Evolutionary conservation across 1,139 yeast genomes (phyloP).

Genomic region (Geotrichum citri-aurantii): DNA sequence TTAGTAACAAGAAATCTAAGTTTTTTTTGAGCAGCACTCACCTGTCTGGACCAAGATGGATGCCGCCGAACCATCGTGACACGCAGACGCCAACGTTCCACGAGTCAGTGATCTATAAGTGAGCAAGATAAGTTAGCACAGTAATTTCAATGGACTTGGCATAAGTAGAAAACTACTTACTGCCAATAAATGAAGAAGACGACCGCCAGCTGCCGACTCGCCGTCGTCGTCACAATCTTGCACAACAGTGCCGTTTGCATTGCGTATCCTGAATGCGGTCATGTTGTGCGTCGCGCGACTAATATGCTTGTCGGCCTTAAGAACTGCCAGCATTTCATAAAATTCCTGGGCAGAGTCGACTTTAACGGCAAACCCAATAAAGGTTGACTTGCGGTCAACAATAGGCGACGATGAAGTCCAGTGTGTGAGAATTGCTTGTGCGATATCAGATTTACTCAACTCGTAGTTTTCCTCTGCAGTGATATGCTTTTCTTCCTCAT

Average conservation of each 20-base stretch:
- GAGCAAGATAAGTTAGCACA: not conserved
- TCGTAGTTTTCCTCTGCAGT: conserved; percentile 19
- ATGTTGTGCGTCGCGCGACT: conserved; percentile 72
- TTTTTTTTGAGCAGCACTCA: conserved; percentile 14
- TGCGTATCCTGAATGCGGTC: conserved; percentile 74
- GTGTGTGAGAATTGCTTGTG: conserved; percentile 48
- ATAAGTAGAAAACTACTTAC: conserved; percentile 35
- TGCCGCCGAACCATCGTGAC: conserved; percentile 92
- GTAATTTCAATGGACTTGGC: not conserved
- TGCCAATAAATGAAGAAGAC: conserved; percentile 72
- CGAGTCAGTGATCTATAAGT: conserved; percentile 46
- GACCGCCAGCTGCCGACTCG: conserved; percentile 92
- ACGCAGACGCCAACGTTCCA: conserved; percentile 86
- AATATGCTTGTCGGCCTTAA: conserved; percentile 62
- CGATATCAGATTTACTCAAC: conserved; percentile 26
- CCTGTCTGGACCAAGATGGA: conserved; percentile 80
- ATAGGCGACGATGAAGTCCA: conserved; percentile 79
- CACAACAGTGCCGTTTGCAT: conserved; percentile 45
- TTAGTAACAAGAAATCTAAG: not conserved
- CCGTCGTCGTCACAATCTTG: conserved; percentile 97
- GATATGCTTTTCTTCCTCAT: conserved; percentile 16
- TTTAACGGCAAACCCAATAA: conserved; percentile 60
- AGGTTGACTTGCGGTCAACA: conserved; percentile 77
- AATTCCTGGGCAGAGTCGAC: conserved; percentile 67
- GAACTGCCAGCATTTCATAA: conserved; percentile 42